Percentiles rank a stretch among this genome's conserved stretches.
Evolutionary conservation across 2,329 filamentous ascomycete genomes (phyloP).

Genomic region (Pestalotiopsis sp.): DNA sequence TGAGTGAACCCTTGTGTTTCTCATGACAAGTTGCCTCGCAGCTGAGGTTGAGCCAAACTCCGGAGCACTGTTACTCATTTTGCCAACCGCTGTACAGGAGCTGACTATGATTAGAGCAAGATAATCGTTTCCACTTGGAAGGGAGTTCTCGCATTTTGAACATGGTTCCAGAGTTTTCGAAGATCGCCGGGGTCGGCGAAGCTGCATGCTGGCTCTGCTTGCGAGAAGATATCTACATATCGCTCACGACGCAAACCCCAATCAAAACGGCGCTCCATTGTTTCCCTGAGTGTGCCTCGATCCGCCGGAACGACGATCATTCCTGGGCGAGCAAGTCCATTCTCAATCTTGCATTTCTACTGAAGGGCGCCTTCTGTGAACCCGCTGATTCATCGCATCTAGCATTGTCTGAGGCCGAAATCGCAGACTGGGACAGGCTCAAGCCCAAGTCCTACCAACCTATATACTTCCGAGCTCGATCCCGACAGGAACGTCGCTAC

Average conservation of each 20-base stretch:
- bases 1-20: background rate
- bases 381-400: background rate
- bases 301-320: slow-evolving; percentile 3
- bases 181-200: slow-evolving; percentile 1
- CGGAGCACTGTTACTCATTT: background rate
- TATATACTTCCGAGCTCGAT: background rate
- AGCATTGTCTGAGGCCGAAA: background rate
- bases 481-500: background rate
- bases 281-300: slow-evolving; percentile 1
- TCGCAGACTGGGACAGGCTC: slow-evolving; percentile 4
- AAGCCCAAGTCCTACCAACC: background rate
- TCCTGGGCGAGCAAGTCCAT: slow-evolving; percentile 7
- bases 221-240: slow-evolving; percentile 5
- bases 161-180: slow-evolving; percentile 5
- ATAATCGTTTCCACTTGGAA: slow-evolving; percentile 5
- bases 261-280: slow-evolving; percentile 1
- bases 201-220: slow-evolving; percentile 5
- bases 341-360: slow-evolving; percentile 1
- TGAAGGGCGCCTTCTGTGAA: slow-evolving; percentile 2
- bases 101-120: slow-evolving; percentile 1
- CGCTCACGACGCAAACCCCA: background rate
- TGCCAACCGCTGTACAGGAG: background rate
- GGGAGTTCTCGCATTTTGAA: slow-evolving; percentile 5
- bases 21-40: background rate
- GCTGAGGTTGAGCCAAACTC: background rate